Evolutionary conservation across 805 yeast genomes (phyloP).

Genomic region (Candida ovalis): DNA sequence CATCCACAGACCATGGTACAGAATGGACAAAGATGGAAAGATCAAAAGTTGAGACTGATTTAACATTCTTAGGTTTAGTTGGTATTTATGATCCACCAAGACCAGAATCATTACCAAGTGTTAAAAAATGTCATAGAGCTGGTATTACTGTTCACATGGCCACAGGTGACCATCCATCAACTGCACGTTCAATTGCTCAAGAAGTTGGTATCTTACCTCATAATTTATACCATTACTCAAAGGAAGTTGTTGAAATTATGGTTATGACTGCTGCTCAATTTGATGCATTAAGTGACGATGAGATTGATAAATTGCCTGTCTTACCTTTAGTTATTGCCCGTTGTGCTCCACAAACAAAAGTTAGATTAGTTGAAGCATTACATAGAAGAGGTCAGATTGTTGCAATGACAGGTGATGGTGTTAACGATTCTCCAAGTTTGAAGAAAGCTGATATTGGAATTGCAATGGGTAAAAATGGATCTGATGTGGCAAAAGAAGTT

Average conservation of each 20-base stretch:
- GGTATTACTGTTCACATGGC: conserved; percentile 80
- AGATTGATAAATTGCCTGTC: conserved; percentile 61
- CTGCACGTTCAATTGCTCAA: conserved; percentile 76
- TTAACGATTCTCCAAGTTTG: conserved; percentile 74
- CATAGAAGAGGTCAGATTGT: conserved; percentile 59
- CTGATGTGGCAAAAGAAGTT: conserved; percentile 84
- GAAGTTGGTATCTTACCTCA: conserved; percentile 75
- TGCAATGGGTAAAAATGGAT: conserved; percentile 80
- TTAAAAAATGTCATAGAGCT: conserved; percentile 63
- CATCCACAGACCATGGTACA: conserved; percentile 20
- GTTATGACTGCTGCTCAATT: conserved; percentile 74
- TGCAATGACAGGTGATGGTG: conserved; percentile 87
- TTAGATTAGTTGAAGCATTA: conserved; percentile 73
- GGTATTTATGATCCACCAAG: conserved; percentile 84
- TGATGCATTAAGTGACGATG: conserved; percentile 56
- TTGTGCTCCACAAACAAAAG: conserved; percentile 81
- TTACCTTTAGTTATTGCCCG: conserved; percentile 77
- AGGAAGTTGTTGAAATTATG: conserved; percentile 57
- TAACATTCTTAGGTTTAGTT: conserved; percentile 62
- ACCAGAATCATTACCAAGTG: conserved; percentile 61
- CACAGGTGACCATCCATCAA: conserved; percentile 78
- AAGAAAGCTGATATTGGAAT: conserved; percentile 78
- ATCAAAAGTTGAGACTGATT: conserved; percentile 44
- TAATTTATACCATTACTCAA: conserved; percentile 51
- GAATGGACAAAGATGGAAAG: conserved; percentile 35